phyloP scores from a whole-genome alignment of 2,329 filamentous ascomycete genomes.

The Cercospora berteroae region DNA sequence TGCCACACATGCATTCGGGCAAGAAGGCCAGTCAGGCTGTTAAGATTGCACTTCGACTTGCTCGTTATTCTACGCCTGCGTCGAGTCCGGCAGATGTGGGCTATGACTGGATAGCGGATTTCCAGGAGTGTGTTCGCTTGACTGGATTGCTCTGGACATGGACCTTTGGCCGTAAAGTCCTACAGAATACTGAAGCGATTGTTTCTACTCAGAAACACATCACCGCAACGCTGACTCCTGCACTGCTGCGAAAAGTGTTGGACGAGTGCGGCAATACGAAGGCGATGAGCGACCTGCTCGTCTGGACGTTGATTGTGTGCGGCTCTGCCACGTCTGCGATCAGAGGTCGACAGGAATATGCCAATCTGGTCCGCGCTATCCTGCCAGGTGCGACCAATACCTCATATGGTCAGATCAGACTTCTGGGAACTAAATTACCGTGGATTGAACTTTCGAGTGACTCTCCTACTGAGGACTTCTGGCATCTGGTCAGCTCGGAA shows the following conservation, averaged over 20 bases:
- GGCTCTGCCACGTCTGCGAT: conserved; percentile 8
- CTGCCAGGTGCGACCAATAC: conserved; percentile 1
- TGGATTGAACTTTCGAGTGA: conserved; percentile 18
- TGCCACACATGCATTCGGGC: conserved; percentile 20
- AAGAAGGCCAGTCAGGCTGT: conserved; percentile 17
- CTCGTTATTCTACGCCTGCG: conserved; percentile 12
- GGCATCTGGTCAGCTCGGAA: conserved; percentile 5
- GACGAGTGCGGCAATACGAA: neutral
- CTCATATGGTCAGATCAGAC: conserved; percentile 8
- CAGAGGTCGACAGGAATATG: conserved; percentile 15
- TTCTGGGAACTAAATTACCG: conserved; percentile 14
- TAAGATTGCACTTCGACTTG: conserved; percentile 19
- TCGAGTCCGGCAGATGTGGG: conserved; percentile 5
- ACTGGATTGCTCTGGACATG: conserved; percentile 20
- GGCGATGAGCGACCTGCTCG: conserved; percentile 12
- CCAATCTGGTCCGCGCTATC: conserved; percentile 7
- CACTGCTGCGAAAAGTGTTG: conserved; percentile 9
- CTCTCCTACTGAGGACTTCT: conserved; percentile 16
- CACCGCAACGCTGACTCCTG: conserved; percentile 5
- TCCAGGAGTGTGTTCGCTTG: conserved; percentile 18
- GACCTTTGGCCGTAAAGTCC: conserved; percentile 20
- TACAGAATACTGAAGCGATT: conserved; percentile 15
- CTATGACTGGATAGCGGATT: conserved; percentile 15
- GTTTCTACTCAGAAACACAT: conserved; percentile 15
- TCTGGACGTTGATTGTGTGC: conserved; percentile 22